Percentiles rank a stretch among this genome's conserved stretches.
These are phyloP conservation scores for Zopfia rhizophila DNA, from an alignment of 2,329 filamentous ascomycete genomes.

Conservation along the genomic window DNA sequence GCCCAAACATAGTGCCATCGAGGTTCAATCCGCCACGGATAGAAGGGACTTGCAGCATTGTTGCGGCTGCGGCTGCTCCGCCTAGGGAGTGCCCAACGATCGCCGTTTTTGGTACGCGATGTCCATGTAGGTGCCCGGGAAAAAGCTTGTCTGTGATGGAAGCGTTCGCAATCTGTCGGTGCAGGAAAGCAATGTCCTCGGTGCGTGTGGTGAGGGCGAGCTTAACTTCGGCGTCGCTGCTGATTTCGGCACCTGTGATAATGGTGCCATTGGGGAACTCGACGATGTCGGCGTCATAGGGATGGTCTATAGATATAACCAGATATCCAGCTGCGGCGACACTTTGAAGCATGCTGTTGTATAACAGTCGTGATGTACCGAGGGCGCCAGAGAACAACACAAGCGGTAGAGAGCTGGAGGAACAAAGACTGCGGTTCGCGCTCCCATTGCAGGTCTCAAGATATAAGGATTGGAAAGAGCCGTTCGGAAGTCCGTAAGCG, in stretches of 20 bases:
- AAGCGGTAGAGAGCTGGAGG: constrained; percentile 22
- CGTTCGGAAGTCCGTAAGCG: constrained; percentile 39
- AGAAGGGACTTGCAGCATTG: constrained; percentile 25
- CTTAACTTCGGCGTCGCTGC: constrained; percentile 33
- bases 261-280: constrained; percentile 59
- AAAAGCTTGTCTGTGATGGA: constrained; percentile 21
- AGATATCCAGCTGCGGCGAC: constrained; percentile 60
- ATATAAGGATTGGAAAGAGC: constrained; percentile 29
- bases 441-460: constrained; percentile 28
- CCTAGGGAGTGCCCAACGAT: constrained; percentile 51
- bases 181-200: constrained; percentile 33
- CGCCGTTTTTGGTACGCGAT: constrained; percentile 18
- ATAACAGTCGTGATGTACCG: constrained; percentile 56
- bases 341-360: constrained; percentile 56
- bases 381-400: constrained; percentile 61
- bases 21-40: constrained; percentile 46
- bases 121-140: constrained; percentile 8
- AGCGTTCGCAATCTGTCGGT: constrained; percentile 27
- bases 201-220: constrained; percentile 32
- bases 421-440: neutral
- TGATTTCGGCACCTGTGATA: constrained; percentile 34
- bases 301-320: constrained; percentile 62
- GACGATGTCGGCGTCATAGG: constrained; percentile 61
- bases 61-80: constrained; percentile 40
- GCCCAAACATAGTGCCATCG: constrained; percentile 46